Base-by-base conservation (phyloP, 306 rosid genomes). In the Glycine latifolia region DNA sequence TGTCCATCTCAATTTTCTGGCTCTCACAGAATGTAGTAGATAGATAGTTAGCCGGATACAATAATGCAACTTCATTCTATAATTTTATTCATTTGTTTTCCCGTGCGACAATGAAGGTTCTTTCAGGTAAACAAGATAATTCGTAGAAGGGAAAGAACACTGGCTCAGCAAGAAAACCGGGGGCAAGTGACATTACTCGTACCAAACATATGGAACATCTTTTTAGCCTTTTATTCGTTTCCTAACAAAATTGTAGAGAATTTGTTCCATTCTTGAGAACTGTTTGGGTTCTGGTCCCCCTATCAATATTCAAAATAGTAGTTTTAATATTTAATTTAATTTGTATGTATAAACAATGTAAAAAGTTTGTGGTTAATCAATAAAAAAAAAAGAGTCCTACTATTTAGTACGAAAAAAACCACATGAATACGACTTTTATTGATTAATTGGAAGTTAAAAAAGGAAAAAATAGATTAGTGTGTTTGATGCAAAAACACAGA, bases 61-160 rank as follows among this genome's bases (percentile, higher is more conserved):
- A 78, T 67, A 78, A 82, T 73, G 74, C 78, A 78, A 35, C 6
- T 31, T 81, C 75, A 16, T 33, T 53, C 41, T 67, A 47, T 67
- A 17, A 52, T 69, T 75, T 31, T 56, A 43, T 26, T 26, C 31
- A 26, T 33, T 56, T 75, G 41, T 54, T 61, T 60, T 67, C 56
- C 66, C 12, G n/a, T 71, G 49, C 5, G 3, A 50, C 31, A 11
- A 79, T 33, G 14, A 48, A 70, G 55, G 35, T 73, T 81, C 31
- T 26, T 26, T 26, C 14, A 41, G 2, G 4, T 6, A 0, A 60
- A 3, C 39, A 65, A 81, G 2, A 44, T 26, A 4, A 14, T 54
- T 75, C 62, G 7, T 67, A 5, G 33, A 72, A 26, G 31, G 56
- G 9, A 26, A 78, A 62, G 80, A 47, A 78, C n/a, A 67, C 9